Evolutionary conservation across 2,329 filamentous ascomycete species (phyloP).

Genomic region (Phoma sp.): DNA sequence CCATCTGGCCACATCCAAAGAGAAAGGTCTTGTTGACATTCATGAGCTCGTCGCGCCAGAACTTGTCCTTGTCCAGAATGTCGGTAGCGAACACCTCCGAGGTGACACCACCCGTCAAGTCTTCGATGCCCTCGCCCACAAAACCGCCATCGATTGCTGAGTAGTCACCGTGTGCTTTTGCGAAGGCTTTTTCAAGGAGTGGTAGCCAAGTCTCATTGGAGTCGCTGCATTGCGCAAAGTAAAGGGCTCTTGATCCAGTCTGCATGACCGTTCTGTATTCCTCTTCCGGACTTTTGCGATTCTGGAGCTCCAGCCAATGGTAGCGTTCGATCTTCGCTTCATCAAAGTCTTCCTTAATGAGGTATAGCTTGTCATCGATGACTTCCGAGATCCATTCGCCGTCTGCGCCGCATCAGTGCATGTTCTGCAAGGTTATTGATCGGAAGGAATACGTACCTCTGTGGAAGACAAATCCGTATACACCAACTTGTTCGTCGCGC

Average conservation of each 20-base stretch:
- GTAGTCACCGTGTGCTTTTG: constrained; percentile 84
- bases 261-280: constrained; percentile 74
- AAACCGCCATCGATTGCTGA: constrained; percentile 77
- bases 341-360: constrained; percentile 83
- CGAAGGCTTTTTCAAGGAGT: constrained; percentile 81
- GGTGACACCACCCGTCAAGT: constrained; percentile 72
- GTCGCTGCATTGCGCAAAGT: constrained; percentile 78
- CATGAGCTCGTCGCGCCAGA: constrained; percentile 83
- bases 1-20: constrained; percentile 74
- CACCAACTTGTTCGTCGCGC: constrained; percentile 74
- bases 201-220: constrained; percentile 85
- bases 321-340: constrained; percentile 75
- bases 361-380: constrained; percentile 87
- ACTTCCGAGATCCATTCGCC: constrained; percentile 93
- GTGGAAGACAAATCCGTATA: constrained; percentile 87
- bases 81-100: constrained; percentile 73
- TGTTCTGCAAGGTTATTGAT: constrained; percentile 6
- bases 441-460: constrained; percentile 56
- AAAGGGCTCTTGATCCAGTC: constrained; percentile 77
- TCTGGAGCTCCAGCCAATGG: constrained; percentile 73
- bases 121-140: constrained; percentile 68
- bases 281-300: constrained; percentile 74
- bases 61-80: constrained; percentile 79
- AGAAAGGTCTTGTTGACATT: constrained; percentile 82
- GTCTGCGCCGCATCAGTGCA: constrained; percentile 57